Base-by-base conservation (phyloP, 257 asterid species). In the Nicotiana paniculata region DNA sequence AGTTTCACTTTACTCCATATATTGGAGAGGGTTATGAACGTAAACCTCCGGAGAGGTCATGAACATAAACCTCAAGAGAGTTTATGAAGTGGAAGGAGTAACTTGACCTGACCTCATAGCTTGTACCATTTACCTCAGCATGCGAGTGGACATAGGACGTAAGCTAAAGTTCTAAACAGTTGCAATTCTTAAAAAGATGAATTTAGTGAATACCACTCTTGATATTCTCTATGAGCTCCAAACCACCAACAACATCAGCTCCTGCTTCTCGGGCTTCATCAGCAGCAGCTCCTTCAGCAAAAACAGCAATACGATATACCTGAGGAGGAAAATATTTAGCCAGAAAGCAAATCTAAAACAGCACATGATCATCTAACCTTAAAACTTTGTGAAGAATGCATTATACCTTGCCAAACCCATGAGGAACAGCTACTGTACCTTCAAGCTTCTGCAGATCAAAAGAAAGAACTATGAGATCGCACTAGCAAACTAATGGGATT, bases 241-340 rank as follows among this genome's bases (percentile, higher is more conserved):
- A 89, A 79, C 99, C 99, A 59, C 99, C 99, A 82, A 94, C 97
- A 84, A 92, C 81, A 83, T 93, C 92, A 66, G 99, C 99, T 79
- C 99, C 98, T 8, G 99, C 97, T 17, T 89, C 97, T 86, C 93
- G 91, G 77, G 99, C 99, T 85, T 96, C 98, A 82, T 90, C 97
- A 82, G 97, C 99, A 80, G 94, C 95, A 86, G 97, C 92, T 86
- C 99, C 99, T 89, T 96, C 99, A 66, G 99, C 99, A 90, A 96
- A 96, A 82, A 90, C 98, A 89, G 95, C 95, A 82, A 96, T 95
- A 46, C 92, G 87, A 83, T 87, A 89, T 77, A 91, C 88, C 99
- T 96, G 88, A 84, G 57, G 84, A 84, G 67, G 77, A 59, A 81
- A 82, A 58, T 61, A 33, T 79, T 64, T 81, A 51, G 89, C 88